A percentile compares a stretch with the other conserved stretches of the same genome.
Evolutionary conservation across 257 asterid species (phyloP).

Genomic region (Lycium ferocissimum): DNA sequence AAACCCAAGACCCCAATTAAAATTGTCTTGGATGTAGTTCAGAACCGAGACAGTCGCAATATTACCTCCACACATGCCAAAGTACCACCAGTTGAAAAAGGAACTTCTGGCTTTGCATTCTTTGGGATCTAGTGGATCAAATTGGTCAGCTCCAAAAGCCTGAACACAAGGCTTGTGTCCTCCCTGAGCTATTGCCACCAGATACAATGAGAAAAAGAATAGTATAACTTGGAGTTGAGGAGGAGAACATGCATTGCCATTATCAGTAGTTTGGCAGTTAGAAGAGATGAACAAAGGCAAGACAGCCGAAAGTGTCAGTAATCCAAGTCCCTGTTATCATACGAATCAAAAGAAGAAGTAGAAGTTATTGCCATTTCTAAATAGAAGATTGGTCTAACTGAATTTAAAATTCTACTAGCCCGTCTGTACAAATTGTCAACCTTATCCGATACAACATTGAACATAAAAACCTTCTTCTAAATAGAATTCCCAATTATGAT

Average conservation of each 20-base stretch:
- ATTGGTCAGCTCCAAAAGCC: slow-evolving; percentile 82
- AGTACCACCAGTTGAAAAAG: slow-evolving; percentile 80
- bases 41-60: slow-evolving; percentile 46
- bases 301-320: slow-evolving; percentile 53
- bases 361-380: not conserved
- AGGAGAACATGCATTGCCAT: slow-evolving; percentile 48
- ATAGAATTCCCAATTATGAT: not conserved
- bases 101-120: slow-evolving; percentile 75
- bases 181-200: slow-evolving; percentile 68
- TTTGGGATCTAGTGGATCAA: slow-evolving; percentile 58
- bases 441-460: not conserved
- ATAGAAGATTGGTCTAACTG: not conserved
- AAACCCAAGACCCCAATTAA: slow-evolving; percentile 80
- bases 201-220: slow-evolving; percentile 65
- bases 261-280: slow-evolving; percentile 42
- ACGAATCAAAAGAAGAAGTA: not conserved
- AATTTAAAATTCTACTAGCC: not conserved
- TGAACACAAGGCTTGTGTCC: slow-evolving; percentile 81
- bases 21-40: slow-evolving; percentile 71
- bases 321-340: slow-evolving; percentile 32
- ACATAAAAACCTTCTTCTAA: not conserved
- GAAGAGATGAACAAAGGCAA: slow-evolving; percentile 35
- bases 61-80: slow-evolving; percentile 51
- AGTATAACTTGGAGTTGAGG: slow-evolving; percentile 48
- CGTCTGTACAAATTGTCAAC: not conserved